Conservation (phyloP, 1,284 basidiomycete species). For the Trametes versicolor region DNA sequence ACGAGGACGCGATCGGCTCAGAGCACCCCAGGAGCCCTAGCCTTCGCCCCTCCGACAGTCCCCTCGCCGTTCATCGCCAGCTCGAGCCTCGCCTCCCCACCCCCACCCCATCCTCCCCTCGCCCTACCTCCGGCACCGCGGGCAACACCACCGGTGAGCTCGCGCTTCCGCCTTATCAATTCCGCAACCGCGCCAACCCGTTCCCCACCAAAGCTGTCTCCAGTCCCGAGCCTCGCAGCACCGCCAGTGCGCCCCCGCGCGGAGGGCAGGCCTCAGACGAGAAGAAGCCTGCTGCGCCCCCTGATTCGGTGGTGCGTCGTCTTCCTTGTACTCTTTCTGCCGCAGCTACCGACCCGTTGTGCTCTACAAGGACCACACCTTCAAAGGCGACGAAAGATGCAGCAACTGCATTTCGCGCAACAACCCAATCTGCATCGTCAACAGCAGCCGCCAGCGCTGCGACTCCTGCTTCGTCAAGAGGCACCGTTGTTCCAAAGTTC, state of each 20-base stretch:
- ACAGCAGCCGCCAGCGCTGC: constrained; percentile 36
- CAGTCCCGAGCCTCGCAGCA: constrained; percentile 35
- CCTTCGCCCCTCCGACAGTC: constrained; percentile 31
- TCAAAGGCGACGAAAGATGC: constrained; percentile 34
- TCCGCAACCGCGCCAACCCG: constrained; percentile 29
- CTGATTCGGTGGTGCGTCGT: constrained; percentile 31
- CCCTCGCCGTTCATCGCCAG: constrained; percentile 29
- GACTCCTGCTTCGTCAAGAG: constrained; percentile 35
- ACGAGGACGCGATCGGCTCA: constrained; percentile 36
- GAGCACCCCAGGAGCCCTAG: constrained; percentile 36
- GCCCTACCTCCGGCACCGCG: constrained; percentile 26
- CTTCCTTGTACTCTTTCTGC: neutral
- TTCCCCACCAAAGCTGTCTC: constrained; percentile 24
- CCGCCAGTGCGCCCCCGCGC: constrained; percentile 32
- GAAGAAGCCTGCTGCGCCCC: constrained; percentile 30
- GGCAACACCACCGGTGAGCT: constrained; percentile 34
- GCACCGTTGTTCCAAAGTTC: constrained; percentile 36
- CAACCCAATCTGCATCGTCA: constrained; percentile 32
- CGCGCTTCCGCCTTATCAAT: constrained; percentile 24
- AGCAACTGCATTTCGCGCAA: constrained; percentile 34
- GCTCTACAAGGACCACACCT: constrained; percentile 25
- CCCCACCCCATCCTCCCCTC: constrained; percentile 30
- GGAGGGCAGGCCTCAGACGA: constrained; percentile 24
- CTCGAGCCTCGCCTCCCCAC: constrained; percentile 25
- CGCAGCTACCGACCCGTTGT: constrained; percentile 1